Evolutionary conservation across 1,139 yeast species (phyloP).

Genomic region (Candida smagusa): DNA sequence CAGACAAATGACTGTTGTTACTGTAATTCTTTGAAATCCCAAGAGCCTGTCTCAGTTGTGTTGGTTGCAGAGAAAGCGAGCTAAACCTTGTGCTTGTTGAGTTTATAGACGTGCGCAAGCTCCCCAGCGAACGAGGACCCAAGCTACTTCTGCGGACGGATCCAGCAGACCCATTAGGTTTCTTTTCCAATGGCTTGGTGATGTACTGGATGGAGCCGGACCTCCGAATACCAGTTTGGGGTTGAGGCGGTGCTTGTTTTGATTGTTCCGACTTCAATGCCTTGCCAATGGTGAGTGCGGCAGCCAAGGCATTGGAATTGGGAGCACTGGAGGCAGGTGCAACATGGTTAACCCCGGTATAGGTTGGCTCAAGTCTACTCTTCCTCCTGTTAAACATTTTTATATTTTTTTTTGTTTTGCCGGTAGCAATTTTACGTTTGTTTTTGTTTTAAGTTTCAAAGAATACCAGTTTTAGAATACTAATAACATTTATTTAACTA

Average conservation of each 20-base stretch:
- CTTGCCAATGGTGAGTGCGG: constrained; percentile 45
- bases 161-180: constrained; percentile 2
- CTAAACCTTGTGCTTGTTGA: constrained; percentile 2
- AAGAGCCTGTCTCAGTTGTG: constrained; percentile 7
- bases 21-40: constrained; percentile 5
- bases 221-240: constrained; percentile 10
- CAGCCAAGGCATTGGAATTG: constrained; percentile 42
- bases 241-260: constrained; percentile 10
- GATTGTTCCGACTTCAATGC: constrained; percentile 16
- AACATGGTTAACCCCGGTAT: constrained; percentile 44
- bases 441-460: not conserved
- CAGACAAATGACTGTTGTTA: constrained; percentile 4
- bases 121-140: not conserved
- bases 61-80: constrained; percentile 5
- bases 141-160: constrained; percentile 1
- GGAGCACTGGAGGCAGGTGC: constrained; percentile 36
- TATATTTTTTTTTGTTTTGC: not conserved
- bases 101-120: constrained; percentile 1
- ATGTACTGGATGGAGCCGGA: constrained; percentile 14
- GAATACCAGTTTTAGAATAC: too few relatives aligned
- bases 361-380: constrained; percentile 36
- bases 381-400: constrained; percentile 36
- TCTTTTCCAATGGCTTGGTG: constrained; percentile 8
- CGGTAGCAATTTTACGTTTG: not conserved
- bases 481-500: too few relatives aligned